Percentiles rank a stretch among this genome's conserved stretches.
phyloP scores from a whole-genome alignment of 495 filamentous ascomycete species.

The Aspergillus incahuasiensis region DNA sequence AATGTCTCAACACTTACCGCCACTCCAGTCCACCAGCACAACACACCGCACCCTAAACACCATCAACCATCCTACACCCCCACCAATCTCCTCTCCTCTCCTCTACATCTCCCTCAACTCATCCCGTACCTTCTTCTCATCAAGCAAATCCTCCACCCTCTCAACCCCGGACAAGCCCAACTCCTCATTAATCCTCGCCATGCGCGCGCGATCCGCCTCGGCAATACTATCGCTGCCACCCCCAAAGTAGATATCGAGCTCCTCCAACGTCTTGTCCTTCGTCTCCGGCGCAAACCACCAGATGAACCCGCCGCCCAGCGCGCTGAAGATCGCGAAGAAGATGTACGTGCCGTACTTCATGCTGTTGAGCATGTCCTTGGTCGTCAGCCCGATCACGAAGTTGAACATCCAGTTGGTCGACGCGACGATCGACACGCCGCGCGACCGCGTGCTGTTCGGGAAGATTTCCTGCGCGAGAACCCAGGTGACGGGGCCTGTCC shows the following conservation, averaged over 20 bases:
- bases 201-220: conserved; percentile 22
- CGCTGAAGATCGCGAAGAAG: conserved; percentile 45
- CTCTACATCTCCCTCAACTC: conserved; percentile 9
- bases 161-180: conserved; percentile 23
- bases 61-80: too few species aligned
- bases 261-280: conserved; percentile 53
- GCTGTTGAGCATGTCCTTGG: conserved; percentile 32
- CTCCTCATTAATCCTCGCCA: conserved; percentile 29
- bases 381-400: conserved; percentile 41
- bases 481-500: conserved; percentile 32
- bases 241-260: conserved; percentile 48
- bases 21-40: too few species aligned
- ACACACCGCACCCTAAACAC: too few species aligned
- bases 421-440: conserved; percentile 34
- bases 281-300: conserved; percentile 53
- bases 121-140: conserved; percentile 12
- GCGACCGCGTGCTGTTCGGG: conserved; percentile 35
- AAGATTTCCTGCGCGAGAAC: conserved; percentile 41
- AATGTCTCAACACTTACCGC: too few species aligned
- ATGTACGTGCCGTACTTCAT: conserved; percentile 43
- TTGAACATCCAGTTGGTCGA: conserved; percentile 46
- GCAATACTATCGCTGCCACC: conserved; percentile 23
- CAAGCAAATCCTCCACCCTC: conserved; percentile 27
- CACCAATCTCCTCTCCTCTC: too few species aligned
- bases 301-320: conserved; percentile 43